Conservation (phyloP, 169 alveolate genomes). For the Cystoisospora suis region DNA sequence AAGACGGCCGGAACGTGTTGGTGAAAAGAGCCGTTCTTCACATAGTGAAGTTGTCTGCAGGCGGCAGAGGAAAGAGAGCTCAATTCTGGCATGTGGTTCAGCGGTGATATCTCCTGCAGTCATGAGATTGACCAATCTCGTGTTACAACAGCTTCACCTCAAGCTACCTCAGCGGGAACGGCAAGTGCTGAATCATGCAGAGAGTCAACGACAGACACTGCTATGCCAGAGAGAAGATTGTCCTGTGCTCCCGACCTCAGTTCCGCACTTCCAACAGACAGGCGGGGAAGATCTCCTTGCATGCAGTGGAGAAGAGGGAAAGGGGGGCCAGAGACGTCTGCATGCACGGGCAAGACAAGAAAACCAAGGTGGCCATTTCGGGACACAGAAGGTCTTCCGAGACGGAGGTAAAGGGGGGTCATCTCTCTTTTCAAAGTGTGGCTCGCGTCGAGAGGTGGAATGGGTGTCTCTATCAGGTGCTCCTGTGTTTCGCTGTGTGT, state of each 20-base stretch:
- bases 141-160: not conserved
- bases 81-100: not conserved
- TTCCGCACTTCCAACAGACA: not conserved
- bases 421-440: not conserved
- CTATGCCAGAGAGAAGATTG: not conserved
- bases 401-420: not conserved
- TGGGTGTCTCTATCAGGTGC: not conserved
- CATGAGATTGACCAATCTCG: not conserved
- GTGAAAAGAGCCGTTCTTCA: not conserved
- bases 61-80: not conserved
- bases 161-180: not conserved
- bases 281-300: not conserved
- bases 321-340: not conserved
- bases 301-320: not conserved
- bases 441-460: not conserved
- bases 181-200: not conserved
- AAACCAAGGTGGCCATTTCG: not conserved
- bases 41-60: not conserved
- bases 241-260: not conserved
- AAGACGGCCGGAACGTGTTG: not conserved
- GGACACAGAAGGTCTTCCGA: not conserved
- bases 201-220: not conserved
- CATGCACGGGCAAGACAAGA: not conserved
- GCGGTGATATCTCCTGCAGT: conserved; percentile 23
- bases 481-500: conserved; percentile 21